These are phyloP conservation scores for Pichia sp. DNA, from an alignment of 1,139 yeast species.

Conservation along the genomic window DNA sequence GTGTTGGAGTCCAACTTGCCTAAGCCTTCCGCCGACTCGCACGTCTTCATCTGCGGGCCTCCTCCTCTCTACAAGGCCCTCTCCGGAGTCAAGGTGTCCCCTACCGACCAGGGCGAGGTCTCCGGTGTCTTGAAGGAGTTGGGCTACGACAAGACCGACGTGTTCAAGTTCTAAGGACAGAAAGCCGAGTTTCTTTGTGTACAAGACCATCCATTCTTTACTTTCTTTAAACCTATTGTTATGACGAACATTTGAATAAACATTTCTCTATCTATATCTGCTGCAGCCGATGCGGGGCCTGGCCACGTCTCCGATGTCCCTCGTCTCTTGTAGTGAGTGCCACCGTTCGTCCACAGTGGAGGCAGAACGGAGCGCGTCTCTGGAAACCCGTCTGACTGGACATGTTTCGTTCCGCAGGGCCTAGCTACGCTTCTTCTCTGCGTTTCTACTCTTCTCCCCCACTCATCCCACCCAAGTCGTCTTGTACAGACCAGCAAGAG, in stretches of 20 bases:
- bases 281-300: no score
- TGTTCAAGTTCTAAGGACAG: slow-evolving; percentile 67
- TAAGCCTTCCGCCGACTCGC: slow-evolving; percentile 50
- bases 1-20: slow-evolving; percentile 51
- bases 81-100: slow-evolving; percentile 82
- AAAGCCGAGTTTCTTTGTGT: background rate
- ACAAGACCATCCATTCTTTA: background rate
- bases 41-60: slow-evolving; percentile 88
- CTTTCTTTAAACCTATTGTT: background rate
- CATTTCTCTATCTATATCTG: no score
- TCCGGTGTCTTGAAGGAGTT: slow-evolving; percentile 82
- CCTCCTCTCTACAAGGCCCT: slow-evolving; percentile 79
- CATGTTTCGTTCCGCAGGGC: no score
- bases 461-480: no score
- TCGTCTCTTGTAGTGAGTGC: no score
- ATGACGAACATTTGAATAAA: background rate
- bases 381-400: no score
- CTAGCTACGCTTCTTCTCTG: no score
- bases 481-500: no score
- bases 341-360: no score
- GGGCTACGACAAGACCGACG: slow-evolving; percentile 83
- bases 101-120: slow-evolving; percentile 92
- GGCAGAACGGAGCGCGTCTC: no score
- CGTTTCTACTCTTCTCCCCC: no score
- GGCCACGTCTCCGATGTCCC: no score